Evolutionary conservation across 495 filamentous ascomycete species (phyloP).

Genomic region (Tuber aestivum): DNA sequence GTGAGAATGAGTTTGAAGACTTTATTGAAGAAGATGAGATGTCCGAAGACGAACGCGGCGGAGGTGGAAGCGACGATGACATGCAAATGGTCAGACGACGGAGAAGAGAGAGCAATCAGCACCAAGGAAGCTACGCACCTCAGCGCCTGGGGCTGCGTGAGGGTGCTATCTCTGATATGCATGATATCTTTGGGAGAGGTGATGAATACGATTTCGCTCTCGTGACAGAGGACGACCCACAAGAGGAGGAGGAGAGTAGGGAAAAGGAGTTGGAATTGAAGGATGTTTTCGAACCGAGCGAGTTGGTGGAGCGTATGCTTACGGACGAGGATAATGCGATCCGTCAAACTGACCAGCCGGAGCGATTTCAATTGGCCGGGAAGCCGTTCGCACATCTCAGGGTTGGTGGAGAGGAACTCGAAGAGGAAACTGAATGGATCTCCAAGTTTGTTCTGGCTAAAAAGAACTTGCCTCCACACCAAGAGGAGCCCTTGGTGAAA

Average conservation of each 20-base stretch:
- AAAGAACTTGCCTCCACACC: conserved; percentile 55
- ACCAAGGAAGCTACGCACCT: conserved; percentile 33
- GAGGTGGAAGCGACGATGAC: conserved; percentile 72
- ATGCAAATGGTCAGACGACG: conserved; percentile 62
- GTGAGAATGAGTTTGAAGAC: conserved; percentile 83
- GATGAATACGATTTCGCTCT: conserved; percentile 92
- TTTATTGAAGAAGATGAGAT: conserved; percentile 96
- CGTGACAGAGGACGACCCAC: conserved; percentile 75
- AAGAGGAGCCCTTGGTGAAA: conserved; percentile 75
- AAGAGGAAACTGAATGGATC: conserved; percentile 90
- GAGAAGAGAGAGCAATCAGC: conserved; percentile 24
- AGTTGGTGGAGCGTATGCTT: conserved; percentile 84
- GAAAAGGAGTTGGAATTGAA: conserved; percentile 82
- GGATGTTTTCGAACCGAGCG: conserved; percentile 94
- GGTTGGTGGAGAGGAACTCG: conserved; percentile 57
- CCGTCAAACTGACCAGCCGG: conserved; percentile 76
- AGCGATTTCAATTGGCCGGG: conserved; percentile 86
- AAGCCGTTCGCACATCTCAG: conserved; percentile 71
- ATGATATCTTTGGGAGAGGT: conserved; percentile 88
- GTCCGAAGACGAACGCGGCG: conserved; percentile 70
- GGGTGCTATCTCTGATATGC: conserved; percentile 88
- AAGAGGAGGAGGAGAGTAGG: conserved; percentile 62
- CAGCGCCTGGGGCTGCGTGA: conserved; percentile 61
- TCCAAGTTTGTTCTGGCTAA: conserved; percentile 82
- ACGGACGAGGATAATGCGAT: conserved; percentile 93